Base-by-base conservation (phyloP, 192 early-diverging fungal species). In the Dissophora ornata region DNA sequence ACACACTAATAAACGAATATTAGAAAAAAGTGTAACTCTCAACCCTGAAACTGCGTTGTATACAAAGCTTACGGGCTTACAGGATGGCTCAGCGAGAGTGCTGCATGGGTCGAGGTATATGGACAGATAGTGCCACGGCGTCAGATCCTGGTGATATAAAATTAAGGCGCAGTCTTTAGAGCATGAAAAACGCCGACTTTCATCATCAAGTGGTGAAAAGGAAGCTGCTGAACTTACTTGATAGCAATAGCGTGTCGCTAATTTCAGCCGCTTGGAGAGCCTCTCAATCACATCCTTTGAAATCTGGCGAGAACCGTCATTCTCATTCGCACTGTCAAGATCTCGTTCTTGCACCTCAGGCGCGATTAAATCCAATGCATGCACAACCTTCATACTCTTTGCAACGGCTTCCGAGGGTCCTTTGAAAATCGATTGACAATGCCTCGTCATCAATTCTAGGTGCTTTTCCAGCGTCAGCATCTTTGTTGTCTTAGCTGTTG, bases 161-260 rank as follows among this genome's bases (percentile, higher is more conserved):
- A 48, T 18, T n/a, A n/a, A n/a, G n/a, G 36, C 36, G 36, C 12
- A 38, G 12, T 38, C 19, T 11, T 5, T 0, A 2, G 45, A 47
- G 45, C 45, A 21, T n/a, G n/a, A n/a, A n/a, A n/a, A n/a, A n/a
- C n/a, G n/a, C n/a, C n/a, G n/a, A n/a, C n/a, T n/a, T n/a, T n/a
- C n/a, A n/a, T n/a, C n/a, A n/a, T n/a, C n/a, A n/a, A n/a, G n/a
- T n/a, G n/a, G n/a, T n/a, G n/a, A n/a, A n/a, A n/a, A n/a, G n/a
- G n/a, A n/a, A n/a, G n/a, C n/a, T n/a, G n/a, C n/a, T n/a, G n/a
- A n/a, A 22, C 55, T 44, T 69, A 69, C 67, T 59, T 69, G 38
- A 18, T 69, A 69, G 22, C 67, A 61, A 41, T 69, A 69, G 13
- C 67, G 67, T 4, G 50, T 69, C 7, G 67, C 57, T 16, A 61